Evolutionary conservation across 768 basidiomycete species (phyloP).

Genomic region (Grammothele lineata): DNA sequence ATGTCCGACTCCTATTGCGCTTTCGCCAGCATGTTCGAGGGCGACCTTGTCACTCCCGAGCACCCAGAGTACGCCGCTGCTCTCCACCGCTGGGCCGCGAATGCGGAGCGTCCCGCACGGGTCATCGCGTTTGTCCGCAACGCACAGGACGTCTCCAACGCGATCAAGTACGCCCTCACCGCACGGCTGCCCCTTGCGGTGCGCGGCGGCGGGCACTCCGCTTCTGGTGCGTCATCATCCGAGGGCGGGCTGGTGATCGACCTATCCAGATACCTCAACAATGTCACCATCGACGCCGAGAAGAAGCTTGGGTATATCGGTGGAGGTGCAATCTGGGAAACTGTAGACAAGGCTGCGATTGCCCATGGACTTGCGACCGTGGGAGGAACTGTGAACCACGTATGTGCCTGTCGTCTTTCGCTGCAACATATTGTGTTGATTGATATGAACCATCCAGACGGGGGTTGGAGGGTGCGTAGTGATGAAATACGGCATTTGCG

Average conservation of each 20-base stretch:
- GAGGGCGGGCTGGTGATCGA: constrained; percentile 49
- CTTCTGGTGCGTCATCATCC: constrained; percentile 39
- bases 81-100: no score
- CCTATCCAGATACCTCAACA: constrained; percentile 38
- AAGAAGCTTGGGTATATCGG: constrained; percentile 38
- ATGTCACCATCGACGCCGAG: constrained; percentile 35
- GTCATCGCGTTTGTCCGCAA: constrained; percentile 42
- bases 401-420: no score
- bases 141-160: constrained; percentile 34
- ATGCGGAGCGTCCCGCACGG: no score
- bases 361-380: constrained; percentile 46
- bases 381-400: constrained; percentile 39
- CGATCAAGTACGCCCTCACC: constrained; percentile 32
- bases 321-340: constrained; percentile 44
- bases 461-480: no score
- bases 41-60: no score
- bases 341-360: constrained; percentile 41
- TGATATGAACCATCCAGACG: no score
- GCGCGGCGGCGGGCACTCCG: constrained; percentile 45
- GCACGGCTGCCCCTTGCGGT: constrained; percentile 39
- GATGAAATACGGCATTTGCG: no score
- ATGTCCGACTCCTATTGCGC: no score
- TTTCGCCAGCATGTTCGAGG: no score
- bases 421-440: no score
- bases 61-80: no score